phyloP scores from a whole-genome alignment of 495 filamentous ascomycete species.

The Thermothielavioides terrestris region DNA sequence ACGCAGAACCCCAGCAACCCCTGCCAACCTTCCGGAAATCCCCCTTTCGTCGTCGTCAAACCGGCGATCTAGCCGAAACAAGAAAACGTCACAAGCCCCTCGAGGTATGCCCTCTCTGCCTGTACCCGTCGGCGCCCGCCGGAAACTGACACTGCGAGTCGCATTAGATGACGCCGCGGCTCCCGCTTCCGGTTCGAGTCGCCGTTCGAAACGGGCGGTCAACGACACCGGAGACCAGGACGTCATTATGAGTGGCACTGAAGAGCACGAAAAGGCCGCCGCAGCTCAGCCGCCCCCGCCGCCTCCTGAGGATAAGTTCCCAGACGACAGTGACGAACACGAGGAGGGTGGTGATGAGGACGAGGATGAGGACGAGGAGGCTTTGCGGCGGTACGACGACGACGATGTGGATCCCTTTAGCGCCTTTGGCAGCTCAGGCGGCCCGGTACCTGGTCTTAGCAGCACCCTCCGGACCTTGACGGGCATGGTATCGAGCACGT shows the following conservation, averaged over 20 bases:
- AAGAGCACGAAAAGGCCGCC: constrained; percentile 53
- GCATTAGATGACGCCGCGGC: constrained; percentile 13
- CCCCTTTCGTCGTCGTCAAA: constrained; percentile 47
- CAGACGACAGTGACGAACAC: constrained; percentile 43
- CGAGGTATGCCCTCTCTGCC: constrained; percentile 10
- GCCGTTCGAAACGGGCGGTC: constrained; percentile 45
- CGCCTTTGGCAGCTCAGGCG: constrained; percentile 57
- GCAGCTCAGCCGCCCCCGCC: constrained; percentile 33
- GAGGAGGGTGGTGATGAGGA: constrained; percentile 42
- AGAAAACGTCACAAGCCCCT: constrained; percentile 43
- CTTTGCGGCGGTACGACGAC: constrained; percentile 28
- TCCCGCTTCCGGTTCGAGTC: constrained; percentile 32
- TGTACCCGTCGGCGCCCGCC: not conserved
- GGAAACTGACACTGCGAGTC: constrained; percentile 12
- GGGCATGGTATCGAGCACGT: constrained; percentile 83
- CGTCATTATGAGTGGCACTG: constrained; percentile 47
- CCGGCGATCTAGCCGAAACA: constrained; percentile 59
- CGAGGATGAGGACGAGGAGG: constrained; percentile 43
- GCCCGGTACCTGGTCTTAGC: constrained; percentile 56
- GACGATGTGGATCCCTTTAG: constrained; percentile 73
- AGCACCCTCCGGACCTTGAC: constrained; percentile 76
- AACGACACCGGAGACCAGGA: constrained; percentile 46
- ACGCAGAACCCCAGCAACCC: constrained; percentile 28
- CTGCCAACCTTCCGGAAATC: constrained; percentile 22
- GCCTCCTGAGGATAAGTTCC: constrained; percentile 40